Base-by-base conservation (phyloP, 139 green algal species). In the Chlorella ohadii region DNA sequence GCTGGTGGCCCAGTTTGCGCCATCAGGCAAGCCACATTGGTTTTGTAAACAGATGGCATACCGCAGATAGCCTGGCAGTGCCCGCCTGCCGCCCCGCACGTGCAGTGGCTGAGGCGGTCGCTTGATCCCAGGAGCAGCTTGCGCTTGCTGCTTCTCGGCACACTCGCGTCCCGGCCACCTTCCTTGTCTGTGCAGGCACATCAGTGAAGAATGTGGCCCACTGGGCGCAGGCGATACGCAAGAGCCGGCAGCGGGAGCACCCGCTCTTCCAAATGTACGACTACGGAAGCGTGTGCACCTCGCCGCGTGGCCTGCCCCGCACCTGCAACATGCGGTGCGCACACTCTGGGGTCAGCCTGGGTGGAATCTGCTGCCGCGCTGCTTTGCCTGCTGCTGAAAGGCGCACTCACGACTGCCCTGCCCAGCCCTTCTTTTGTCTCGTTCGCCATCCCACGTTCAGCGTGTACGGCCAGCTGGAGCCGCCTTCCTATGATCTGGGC, bases 401-500 rank as follows among this genome's bases (percentile, higher is more conserved):
- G n/a, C n/a, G n/a, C n/a, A n/a, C n/a, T n/a, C n/a, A n/a, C n/a
- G n/a, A n/a, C n/a, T n/a, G n/a, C n/a, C n/a, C n/a, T 51, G 44
- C 9, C 7, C 44, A 51, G 44, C 44, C 44, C 44, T 16, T 16
- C 44, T 16, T 6, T 51, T 51, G 44, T 9, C 44, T 9, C 44
- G 44, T 51, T 16, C 44, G 6, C 7, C 9, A 16, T 7, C 39
- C 47, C 25, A 3, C 44, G n/a, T 44, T 64, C 83, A 76, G 86
- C 36, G 76, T 84, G 64, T 94, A 94, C 71, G 84, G 87, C 57
- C 61, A n/a, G 13, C 66, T 86, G 20, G 77, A 82, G 51, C 79
- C 85, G 28, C 91, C 91, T 11, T 39, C 73, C 44, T 94, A 93
- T 70, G 33, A 91, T 25, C 82, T 94, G 33, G 63, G 64, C 13